These are phyloP conservation scores for Penicillium manginii DNA, from an alignment of 495 filamentous ascomycete genomes.

Conservation along the genomic window DNA sequence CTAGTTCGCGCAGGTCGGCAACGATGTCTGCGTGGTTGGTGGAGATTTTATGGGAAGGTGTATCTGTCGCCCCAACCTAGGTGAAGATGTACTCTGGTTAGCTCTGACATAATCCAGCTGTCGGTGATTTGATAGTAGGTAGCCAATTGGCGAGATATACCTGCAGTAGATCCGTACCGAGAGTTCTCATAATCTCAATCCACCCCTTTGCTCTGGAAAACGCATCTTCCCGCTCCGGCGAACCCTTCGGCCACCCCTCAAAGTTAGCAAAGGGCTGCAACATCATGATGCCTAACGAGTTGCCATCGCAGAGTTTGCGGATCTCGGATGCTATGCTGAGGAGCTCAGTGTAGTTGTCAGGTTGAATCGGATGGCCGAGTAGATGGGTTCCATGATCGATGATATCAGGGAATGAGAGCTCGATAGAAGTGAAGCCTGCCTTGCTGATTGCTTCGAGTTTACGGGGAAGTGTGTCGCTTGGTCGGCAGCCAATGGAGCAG, in stretches of 20 bases:
- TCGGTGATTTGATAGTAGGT: not conserved
- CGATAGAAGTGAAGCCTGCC: constrained; percentile 72
- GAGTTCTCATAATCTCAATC: constrained; percentile 73
- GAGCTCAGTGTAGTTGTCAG: constrained; percentile 61
- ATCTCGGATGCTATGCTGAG: constrained; percentile 55
- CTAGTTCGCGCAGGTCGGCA: constrained; percentile 64
- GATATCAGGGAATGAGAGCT: constrained; percentile 79
- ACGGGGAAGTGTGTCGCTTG: constrained; percentile 58
- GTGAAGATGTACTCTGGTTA: too few species aligned
- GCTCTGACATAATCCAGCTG: not conserved
- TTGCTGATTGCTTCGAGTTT: constrained; percentile 68
- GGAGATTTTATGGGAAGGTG: constrained; percentile 53
- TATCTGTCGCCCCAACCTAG: constrained; percentile 72
- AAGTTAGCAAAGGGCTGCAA: constrained; percentile 82
- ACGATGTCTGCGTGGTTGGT: constrained; percentile 54
- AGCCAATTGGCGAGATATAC: constrained; percentile 37
- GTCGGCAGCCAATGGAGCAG: constrained; percentile 61
- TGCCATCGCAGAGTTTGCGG: constrained; percentile 52
- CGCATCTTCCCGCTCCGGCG: constrained; percentile 62
- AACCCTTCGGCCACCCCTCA: constrained; percentile 71
- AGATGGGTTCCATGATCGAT: constrained; percentile 59
- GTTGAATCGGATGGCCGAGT: constrained; percentile 50
- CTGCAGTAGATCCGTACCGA: constrained; percentile 76
- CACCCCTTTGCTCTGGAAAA: constrained; percentile 68
- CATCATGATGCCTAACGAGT: constrained; percentile 66